Evolutionary conservation across 78 protist species (phyloP).

Genomic region (Dictyostelium firmibasis): DNA sequence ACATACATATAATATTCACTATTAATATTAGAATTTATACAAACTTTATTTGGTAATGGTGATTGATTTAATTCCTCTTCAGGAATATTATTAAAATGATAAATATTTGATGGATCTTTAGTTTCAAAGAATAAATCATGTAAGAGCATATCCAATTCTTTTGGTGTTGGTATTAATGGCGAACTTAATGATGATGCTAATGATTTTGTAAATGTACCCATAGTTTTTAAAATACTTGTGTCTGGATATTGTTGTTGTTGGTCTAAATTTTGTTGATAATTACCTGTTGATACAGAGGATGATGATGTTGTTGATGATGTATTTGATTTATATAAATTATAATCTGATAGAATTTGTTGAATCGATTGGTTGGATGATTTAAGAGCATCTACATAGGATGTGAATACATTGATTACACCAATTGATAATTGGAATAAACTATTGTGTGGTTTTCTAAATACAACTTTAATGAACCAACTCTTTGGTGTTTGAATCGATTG

Average conservation of each 20-base stretch:
- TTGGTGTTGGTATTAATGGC: constrained; percentile 44
- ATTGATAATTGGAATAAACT: constrained; percentile 26
- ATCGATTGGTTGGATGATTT: not conserved
- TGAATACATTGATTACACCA: constrained; percentile 30
- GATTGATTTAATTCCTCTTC: constrained; percentile 49
- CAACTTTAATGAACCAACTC: constrained; percentile 60
- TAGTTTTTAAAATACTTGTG: not conserved
- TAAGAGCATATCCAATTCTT: constrained; percentile 40
- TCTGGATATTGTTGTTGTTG: not conserved
- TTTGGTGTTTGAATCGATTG: constrained; percentile 38
- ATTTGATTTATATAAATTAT: constrained; percentile 22
- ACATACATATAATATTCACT: too few relatives aligned
- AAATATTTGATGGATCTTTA: constrained; percentile 30
- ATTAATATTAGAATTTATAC: too few relatives aligned
- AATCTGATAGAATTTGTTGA: constrained; percentile 33
- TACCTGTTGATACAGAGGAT: too few relatives aligned
- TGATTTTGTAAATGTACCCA: constrained; percentile 45
- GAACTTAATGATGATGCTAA: constrained; percentile 37
- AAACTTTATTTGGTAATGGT: constrained; percentile 2
- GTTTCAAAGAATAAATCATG: constrained; percentile 42
- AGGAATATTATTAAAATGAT: constrained; percentile 58
- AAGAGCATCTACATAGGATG: constrained; percentile 12
- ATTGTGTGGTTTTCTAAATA: constrained; percentile 47
- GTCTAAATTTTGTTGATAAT: not conserved
- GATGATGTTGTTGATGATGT: not conserved